Conservation (phyloP, 208 protist genomes). For the Wallacemonas collosoma region DNA sequence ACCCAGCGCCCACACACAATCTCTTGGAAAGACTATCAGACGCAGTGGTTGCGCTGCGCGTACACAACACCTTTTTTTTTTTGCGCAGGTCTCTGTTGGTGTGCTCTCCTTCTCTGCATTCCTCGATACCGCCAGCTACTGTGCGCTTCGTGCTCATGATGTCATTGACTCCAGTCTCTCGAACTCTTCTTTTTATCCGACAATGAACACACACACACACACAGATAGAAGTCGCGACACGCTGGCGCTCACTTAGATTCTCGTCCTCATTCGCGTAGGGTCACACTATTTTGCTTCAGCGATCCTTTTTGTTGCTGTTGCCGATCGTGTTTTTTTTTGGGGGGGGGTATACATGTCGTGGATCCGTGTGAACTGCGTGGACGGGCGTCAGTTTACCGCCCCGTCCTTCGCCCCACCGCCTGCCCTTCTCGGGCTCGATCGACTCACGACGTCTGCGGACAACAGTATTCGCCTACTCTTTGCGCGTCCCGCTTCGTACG, state of each 20-base stretch:
- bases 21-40: no score
- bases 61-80: no score
- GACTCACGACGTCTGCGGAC: slow-evolving; percentile 37
- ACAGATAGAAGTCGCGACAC: not conserved
- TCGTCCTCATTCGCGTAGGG: no score
- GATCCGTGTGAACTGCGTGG: slow-evolving; percentile 53
- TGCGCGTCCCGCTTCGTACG: not conserved
- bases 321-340: slow-evolving; percentile 20
- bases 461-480: not conserved
- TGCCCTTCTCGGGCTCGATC: slow-evolving; percentile 48
- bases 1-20: no score
- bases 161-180: not conserved
- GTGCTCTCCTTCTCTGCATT: not conserved
- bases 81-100: no score
- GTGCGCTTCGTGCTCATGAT: not conserved
- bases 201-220: not conserved
- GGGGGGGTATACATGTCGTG: slow-evolving; percentile 46
- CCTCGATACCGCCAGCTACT: not conserved
- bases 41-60: no score
- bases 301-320: not conserved
- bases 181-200: not conserved
- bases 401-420: slow-evolving; percentile 56
- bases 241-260: no score
- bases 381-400: slow-evolving; percentile 49
- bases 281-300: no score